Conservation (phyloP, 371 early-diverging fungal species). For the Mucor lusitanicus region DNA sequence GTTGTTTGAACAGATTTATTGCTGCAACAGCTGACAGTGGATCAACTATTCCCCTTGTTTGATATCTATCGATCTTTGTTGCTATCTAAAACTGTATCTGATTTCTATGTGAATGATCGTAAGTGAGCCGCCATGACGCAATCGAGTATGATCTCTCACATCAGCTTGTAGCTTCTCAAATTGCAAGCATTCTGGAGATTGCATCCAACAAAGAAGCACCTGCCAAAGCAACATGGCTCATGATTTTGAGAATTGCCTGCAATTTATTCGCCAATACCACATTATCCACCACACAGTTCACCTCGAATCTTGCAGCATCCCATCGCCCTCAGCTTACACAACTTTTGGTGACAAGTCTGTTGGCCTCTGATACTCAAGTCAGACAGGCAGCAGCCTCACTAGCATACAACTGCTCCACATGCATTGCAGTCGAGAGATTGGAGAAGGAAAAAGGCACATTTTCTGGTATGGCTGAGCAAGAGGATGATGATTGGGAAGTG, state of each 20-base stretch:
- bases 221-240: slow-evolving; percentile 29
- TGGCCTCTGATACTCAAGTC: slow-evolving; percentile 56
- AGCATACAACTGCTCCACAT: slow-evolving; percentile 66
- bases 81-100: slow-evolving; percentile 37
- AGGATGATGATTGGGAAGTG: slow-evolving; percentile 71
- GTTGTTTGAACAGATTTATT: slow-evolving; percentile 31
- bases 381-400: slow-evolving; percentile 69
- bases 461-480: slow-evolving; percentile 41
- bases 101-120: slow-evolving; percentile 51
- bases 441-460: slow-evolving; percentile 45
- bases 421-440: slow-evolving; percentile 46
- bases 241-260: slow-evolving; percentile 52
- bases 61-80: slow-evolving; percentile 69
- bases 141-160: neutral
- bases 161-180: slow-evolving; percentile 25
- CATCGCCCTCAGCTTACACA: slow-evolving; percentile 59
- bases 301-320: slow-evolving; percentile 47
- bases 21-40: slow-evolving; percentile 38
- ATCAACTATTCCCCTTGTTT: slow-evolving; percentile 64
- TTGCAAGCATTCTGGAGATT: slow-evolving; percentile 30
- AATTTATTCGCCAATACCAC: slow-evolving; percentile 57
- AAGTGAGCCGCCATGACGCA: neutral
- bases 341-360: slow-evolving; percentile 59
- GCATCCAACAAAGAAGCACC: slow-evolving; percentile 23
- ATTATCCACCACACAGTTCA: slow-evolving; percentile 50